Evolutionary conservation across 1,284 basidiomycete genomes (phyloP).

Genomic region (Trametes sp.): DNA sequence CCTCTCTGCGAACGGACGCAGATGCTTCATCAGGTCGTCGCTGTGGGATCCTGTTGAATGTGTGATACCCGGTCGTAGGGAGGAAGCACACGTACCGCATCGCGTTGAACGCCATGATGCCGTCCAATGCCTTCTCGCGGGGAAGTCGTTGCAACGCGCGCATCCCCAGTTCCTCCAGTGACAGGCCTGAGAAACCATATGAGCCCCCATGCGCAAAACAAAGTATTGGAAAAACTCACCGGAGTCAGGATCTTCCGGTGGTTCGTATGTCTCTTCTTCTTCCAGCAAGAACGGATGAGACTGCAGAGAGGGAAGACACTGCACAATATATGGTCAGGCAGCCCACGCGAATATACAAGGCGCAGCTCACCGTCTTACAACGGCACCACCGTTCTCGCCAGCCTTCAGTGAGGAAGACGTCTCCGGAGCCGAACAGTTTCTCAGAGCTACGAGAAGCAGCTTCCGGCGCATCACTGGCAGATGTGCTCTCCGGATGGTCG

Average conservation of each 20-base stretch:
- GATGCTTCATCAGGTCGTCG: constrained; percentile 73
- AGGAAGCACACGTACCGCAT: constrained; percentile 63
- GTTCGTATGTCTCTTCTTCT: constrained; percentile 83
- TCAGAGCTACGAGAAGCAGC: background rate
- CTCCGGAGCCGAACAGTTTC: constrained; percentile 56
- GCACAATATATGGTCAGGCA: constrained; percentile 4
- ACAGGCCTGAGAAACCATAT: constrained; percentile 55
- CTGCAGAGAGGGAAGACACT: constrained; percentile 66
- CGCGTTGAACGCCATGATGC: constrained; percentile 80
- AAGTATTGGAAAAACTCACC: constrained; percentile 47
- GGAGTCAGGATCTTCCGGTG: constrained; percentile 83
- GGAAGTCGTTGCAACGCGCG: constrained; percentile 75
- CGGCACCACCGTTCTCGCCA: constrained; percentile 80
- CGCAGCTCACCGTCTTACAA: constrained; percentile 59
- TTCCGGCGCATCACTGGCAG: background rate
- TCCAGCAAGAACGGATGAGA: constrained; percentile 66
- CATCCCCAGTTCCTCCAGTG: constrained; percentile 81
- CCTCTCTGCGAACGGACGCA: constrained; percentile 80
- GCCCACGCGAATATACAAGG: background rate
- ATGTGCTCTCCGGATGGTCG: background rate
- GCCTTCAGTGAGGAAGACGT: constrained; percentile 74
- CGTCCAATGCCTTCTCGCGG: constrained; percentile 78
- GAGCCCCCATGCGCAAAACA: background rate
- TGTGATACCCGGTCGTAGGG: background rate
- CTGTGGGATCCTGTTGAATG: constrained; percentile 45